Evolutionary conservation across 2,329 filamentous ascomycete genomes (phyloP).

Genomic region (Coniochaeta pulveracea): DNA sequence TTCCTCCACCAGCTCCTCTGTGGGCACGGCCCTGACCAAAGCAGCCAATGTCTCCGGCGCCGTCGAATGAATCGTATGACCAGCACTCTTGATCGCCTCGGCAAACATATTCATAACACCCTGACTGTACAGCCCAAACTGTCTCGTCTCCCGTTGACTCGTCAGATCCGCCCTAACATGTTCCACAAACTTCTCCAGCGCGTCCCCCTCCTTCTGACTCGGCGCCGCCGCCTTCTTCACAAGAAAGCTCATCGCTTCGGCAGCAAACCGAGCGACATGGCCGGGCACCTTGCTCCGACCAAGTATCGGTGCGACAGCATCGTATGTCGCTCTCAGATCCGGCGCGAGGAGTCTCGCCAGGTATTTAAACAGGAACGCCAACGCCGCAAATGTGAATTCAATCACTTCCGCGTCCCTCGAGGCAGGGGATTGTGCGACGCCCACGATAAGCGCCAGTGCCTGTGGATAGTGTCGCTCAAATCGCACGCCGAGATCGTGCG

Average conservation of each 20-base stretch:
- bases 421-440: constrained; percentile 55
- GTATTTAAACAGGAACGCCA: constrained; percentile 97
- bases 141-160: constrained; percentile 37
- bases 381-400: constrained; percentile 90
- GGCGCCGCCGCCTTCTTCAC: constrained; percentile 76
- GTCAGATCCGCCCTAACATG: constrained; percentile 62
- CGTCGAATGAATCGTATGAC: constrained; percentile 47
- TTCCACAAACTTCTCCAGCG: constrained; percentile 58
- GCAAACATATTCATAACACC: constrained; percentile 88
- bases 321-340: constrained; percentile 73
- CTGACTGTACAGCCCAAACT: constrained; percentile 63
- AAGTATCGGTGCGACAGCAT: constrained; percentile 72
- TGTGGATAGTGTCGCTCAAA: constrained; percentile 84
- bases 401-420: constrained; percentile 78
- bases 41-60: constrained; percentile 40
- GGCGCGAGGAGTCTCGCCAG: constrained; percentile 77
- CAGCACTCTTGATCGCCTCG: constrained; percentile 61
- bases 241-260: constrained; percentile 89
- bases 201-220: constrained; percentile 59
- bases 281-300: constrained; percentile 73
- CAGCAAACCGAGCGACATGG: constrained; percentile 84
- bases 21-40: constrained; percentile 38
- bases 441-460: constrained; percentile 63
- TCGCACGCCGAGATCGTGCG: constrained; percentile 77
- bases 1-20: constrained; percentile 30